Base-by-base conservation (phyloP, 768 basidiomycete genomes). In the Auricularia sp. region DNA sequence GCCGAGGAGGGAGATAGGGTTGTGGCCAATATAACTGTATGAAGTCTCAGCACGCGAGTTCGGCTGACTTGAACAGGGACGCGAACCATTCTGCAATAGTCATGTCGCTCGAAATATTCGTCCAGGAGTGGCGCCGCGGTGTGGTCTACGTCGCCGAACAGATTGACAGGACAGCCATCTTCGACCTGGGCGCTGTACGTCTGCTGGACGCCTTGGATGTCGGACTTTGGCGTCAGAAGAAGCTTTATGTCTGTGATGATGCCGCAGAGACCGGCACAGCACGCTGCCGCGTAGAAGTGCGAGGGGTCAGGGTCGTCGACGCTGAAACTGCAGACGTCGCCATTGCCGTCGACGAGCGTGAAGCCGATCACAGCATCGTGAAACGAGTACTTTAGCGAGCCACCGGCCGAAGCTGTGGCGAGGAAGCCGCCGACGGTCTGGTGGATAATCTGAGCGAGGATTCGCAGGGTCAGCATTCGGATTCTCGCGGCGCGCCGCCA, bases 371-470 rank as follows among this genome's bases (percentile, higher is more conserved):
- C 34, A 10, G 56, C 56, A 33, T 59, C 56, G 29, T 59, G 56
- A 23, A 59, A 59, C 16, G 29, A 33, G 18, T 59, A 59, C 56
- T 59, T 59, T 8, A 59, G 56, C 56, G 56, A 59, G 11, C 56
- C 56, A 29, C 56, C 56, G 23, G 56, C 56, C 8, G 29, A 33
- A 29, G 56, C 56, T 29, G 56, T 59, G 11, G 56, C 56, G 1
- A 59, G 34, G 56, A 59, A 59, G 29, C 56, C 56, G 56, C 56
- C 56, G 56, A 59, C 56, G 11, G 56, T 59, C 29, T 59, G 56
- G 56, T 59, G 56, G 14, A 59, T 33, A 23, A 59, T 59, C 56
- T 51, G 21, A 16, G 5, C 29, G 29, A 29, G 29, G 29, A 18
- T 14, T 42, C 39, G 7, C 47, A 8, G 47, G 6, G 47, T 51